Percentiles rank a stretch among this genome's conserved stretches.
These are phyloP conservation scores for Rhizophlyctis rosea DNA, from an alignment of 192 early-diverging fungal species.

Conservation along the genomic window DNA sequence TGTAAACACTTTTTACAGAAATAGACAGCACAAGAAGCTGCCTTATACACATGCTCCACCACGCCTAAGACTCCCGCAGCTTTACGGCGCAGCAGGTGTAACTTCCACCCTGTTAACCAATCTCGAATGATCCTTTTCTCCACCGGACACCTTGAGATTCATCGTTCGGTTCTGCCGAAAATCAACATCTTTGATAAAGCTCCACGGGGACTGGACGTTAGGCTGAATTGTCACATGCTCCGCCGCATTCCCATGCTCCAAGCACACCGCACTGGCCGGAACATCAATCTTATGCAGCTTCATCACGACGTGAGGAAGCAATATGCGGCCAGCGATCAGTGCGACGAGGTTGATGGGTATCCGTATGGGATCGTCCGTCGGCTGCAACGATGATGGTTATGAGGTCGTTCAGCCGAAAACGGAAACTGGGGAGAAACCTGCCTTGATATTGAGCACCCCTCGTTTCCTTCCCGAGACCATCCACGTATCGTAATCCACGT, in stretches of 20 bases:
- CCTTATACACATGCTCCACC: too few species aligned
- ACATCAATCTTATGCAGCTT: neutral
- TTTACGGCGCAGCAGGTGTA: too few species aligned
- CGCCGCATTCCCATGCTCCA: neutral
- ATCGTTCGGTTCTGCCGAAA: too few species aligned
- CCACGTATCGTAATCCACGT: neutral
- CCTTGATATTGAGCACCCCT: neutral
- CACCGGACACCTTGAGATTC: too few species aligned
- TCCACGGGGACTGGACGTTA: neutral
- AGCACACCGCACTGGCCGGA: neutral
- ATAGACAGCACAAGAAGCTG: too few species aligned
- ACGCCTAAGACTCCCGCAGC: too few species aligned
- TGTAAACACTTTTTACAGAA: too few species aligned
- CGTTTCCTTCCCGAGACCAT: neutral
- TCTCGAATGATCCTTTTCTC: too few species aligned
- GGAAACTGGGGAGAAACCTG: neutral
- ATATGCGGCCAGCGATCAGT: neutral
- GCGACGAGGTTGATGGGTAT: neutral
- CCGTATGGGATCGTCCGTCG: neutral
- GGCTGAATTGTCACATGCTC: neutral
- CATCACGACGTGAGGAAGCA: neutral
- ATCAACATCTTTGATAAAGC: neutral
- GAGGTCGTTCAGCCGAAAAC: too few species aligned
- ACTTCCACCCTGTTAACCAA: too few species aligned
- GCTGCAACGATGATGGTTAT: too few species aligned